phyloP scores from a whole-genome alignment of 129 eudicot species.

The Flaveria robusta region DNA sequence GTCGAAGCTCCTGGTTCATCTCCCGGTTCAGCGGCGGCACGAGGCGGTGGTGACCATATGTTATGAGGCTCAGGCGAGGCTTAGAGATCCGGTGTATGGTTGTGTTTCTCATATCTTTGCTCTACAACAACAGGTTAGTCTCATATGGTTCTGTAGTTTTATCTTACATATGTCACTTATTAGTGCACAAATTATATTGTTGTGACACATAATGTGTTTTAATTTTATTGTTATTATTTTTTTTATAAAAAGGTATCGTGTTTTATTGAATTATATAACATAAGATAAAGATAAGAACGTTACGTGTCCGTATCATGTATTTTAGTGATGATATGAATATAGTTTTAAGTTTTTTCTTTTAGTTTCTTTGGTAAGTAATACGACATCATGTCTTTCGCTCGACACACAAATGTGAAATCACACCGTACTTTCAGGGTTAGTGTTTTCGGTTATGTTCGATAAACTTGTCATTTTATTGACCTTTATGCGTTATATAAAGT shows the following conservation, averaged over 20 bases:
- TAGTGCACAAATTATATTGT: constrained; percentile 5
- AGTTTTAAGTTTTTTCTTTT: neutral
- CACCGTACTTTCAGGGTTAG: constrained; percentile 21
- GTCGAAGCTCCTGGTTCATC: constrained; percentile 48
- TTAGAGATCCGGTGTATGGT: constrained; percentile 60
- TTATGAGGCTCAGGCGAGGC: constrained; percentile 63
- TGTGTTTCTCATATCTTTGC: constrained; percentile 67
- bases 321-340: neutral
- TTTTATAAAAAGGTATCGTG: neutral
- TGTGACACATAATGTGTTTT: neutral
- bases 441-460: constrained; percentile 34
- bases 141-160: neutral
- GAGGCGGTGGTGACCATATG: constrained; percentile 66
- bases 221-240: no score
- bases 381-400: constrained; percentile 29
- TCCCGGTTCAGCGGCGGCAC: constrained; percentile 47
- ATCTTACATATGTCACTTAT: neutral
- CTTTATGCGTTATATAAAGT: constrained; percentile 11
- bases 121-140: constrained; percentile 64
- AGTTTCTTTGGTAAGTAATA: constrained; percentile 1
- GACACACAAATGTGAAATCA: constrained; percentile 13
- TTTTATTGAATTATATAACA: neutral
- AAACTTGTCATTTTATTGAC: neutral
- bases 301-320: constrained; percentile 25
- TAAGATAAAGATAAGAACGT: constrained; percentile 16